A percentile compares a stretch with the other conserved stretches of the same genome.
phyloP scores from a whole-genome alignment of 1,284 basidiomycete species.

The Ceratobasidium sp. region DNA sequence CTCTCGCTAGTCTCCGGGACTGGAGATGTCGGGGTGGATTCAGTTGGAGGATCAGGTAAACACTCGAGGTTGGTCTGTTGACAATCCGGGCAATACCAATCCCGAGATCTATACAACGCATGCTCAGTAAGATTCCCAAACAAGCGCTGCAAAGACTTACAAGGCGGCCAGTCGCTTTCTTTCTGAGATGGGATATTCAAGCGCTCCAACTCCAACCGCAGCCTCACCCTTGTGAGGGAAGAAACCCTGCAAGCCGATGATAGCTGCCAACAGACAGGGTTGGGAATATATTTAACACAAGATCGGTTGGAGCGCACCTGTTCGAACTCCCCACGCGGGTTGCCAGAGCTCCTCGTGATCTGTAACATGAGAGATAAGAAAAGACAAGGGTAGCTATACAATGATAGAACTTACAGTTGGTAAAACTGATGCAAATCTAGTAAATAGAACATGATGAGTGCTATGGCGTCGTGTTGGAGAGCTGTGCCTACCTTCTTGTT shows the following conservation, averaged over 20 bases:
- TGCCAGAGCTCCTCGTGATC: constrained; percentile 95
- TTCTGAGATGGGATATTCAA: constrained; percentile 84
- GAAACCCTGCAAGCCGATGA: constrained; percentile 91
- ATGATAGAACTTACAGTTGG: constrained; percentile 72
- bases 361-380: constrained; percentile 54
- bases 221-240: constrained; percentile 91
- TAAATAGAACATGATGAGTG: constrained; percentile 47
- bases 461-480: constrained; percentile 45
- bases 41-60: constrained; percentile 72
- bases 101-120: constrained; percentile 71
- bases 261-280: constrained; percentile 72
- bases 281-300: too few species aligned
- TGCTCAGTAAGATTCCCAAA: constrained; percentile 22
- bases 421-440: constrained; percentile 94
- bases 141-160: constrained; percentile 64
- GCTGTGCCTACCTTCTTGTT: constrained; percentile 85
- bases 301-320: constrained; percentile 66
- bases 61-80: constrained; percentile 74
- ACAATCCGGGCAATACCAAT: constrained; percentile 86
- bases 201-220: constrained; percentile 89
- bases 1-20: constrained; percentile 4
- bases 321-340: constrained; percentile 97
- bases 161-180: constrained; percentile 82
- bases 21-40: constrained; percentile 44
- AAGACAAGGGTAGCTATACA: constrained; percentile 55